Evolutionary conservation across 179 eudicot genomes (phyloP).

Genomic region (Corrigiola litoralis): DNA sequence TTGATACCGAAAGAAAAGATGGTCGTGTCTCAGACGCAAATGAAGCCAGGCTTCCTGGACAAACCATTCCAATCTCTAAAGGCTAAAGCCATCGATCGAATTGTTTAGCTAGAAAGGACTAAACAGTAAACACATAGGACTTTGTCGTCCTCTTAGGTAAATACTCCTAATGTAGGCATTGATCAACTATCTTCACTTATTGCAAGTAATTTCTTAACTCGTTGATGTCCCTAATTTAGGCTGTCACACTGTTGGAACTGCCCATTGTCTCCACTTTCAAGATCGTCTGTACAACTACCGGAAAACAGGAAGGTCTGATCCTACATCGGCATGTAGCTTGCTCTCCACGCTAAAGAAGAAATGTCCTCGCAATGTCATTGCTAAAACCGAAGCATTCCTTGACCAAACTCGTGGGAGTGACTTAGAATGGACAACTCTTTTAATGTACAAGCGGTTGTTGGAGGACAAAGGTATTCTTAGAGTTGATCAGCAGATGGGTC

Average conservation of each 20-base stretch:
- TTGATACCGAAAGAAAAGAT: too few relatives aligned
- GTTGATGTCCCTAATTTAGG: too few relatives aligned
- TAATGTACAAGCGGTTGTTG: constrained; percentile 24
- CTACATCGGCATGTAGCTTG: not conserved
- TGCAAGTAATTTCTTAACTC: too few relatives aligned
- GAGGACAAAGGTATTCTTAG: constrained; percentile 18
- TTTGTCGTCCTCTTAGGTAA: too few relatives aligned
- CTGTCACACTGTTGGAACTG: constrained; percentile 31
- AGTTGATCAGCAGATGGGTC: constrained; percentile 22
- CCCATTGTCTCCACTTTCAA: constrained; percentile 25
- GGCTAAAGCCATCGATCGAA: too few relatives aligned
- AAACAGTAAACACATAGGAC: too few relatives aligned
- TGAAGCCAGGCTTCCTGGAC: too few relatives aligned
- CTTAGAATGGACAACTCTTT: constrained; percentile 26
- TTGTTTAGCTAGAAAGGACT: too few relatives aligned
- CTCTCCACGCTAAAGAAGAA: not conserved
- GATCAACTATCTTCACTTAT: too few relatives aligned
- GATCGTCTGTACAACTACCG: constrained; percentile 25
- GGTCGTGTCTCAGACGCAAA: too few relatives aligned
- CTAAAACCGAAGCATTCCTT: constrained; percentile 1
- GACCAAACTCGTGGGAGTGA: constrained; percentile 21
- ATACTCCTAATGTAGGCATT: too few relatives aligned
- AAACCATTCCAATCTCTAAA: too few relatives aligned
- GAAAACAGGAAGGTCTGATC: constrained; percentile 16
- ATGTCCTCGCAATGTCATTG: constrained; percentile 13